Conservation (phyloP, 2,329 filamentous ascomycete genomes). For the Cordyceps javanica region DNA sequence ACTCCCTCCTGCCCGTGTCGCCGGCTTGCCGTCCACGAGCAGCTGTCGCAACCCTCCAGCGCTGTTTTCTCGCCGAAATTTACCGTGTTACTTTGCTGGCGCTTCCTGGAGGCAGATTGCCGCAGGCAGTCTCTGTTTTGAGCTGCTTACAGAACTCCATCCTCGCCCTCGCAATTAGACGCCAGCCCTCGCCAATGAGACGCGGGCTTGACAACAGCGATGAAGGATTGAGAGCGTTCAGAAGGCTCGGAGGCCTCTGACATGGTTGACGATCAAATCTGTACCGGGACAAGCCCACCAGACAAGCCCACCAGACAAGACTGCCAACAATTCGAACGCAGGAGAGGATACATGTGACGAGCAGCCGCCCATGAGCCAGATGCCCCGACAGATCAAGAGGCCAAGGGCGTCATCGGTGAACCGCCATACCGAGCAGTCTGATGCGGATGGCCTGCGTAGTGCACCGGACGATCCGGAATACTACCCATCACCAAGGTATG, state of each 20-base stretch:
- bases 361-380: not conserved
- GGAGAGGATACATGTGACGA: not conserved
- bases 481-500: not conserved
- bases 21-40: not conserved
- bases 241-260: slow-evolving; percentile 9
- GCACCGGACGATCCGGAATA: slow-evolving; percentile 1
- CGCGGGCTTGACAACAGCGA: not conserved
- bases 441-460: not conserved
- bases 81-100: not conserved
- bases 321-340: not conserved
- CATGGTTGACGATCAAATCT: not conserved
- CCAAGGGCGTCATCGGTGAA: not conserved
- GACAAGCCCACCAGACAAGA: not conserved
- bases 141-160: not conserved
- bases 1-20: not conserved
- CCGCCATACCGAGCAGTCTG: not conserved
- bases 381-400: not conserved
- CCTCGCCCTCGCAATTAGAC: not conserved
- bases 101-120: not conserved
- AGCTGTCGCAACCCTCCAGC: not conserved
- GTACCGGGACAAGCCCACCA: not conserved
- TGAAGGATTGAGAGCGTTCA: not conserved
- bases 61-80: not conserved
- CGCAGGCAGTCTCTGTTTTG: not conserved
- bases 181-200: not conserved